Evolutionary conservation across 2,329 filamentous ascomycete genomes (phyloP).

Genomic region (Cladosporium sp.): DNA sequence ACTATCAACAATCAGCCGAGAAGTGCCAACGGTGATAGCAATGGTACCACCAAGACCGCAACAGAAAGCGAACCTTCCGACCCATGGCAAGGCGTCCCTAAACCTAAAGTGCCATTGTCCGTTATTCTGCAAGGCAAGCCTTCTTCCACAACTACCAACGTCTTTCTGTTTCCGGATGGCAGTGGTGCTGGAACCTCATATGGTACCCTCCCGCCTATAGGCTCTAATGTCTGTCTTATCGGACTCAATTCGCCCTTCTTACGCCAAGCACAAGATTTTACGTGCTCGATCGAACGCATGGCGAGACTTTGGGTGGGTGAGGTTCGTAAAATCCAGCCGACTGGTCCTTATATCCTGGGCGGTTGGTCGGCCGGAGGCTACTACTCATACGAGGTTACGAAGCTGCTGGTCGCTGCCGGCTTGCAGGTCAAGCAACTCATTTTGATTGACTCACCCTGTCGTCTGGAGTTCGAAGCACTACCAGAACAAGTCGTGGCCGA

Average conservation of each 20-base stretch:
- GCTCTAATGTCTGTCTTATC: constrained; percentile 46
- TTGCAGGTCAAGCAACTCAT: constrained; percentile 49
- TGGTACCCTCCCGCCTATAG: constrained; percentile 54
- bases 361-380: constrained; percentile 55
- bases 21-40: not conserved
- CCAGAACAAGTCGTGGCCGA: constrained; percentile 61
- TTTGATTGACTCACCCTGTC: constrained; percentile 51
- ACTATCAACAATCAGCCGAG: not conserved
- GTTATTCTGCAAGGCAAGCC: constrained; percentile 55
- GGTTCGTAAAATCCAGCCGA: constrained; percentile 65
- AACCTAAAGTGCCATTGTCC: constrained; percentile 37
- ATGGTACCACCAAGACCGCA: not conserved
- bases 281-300: constrained; percentile 62
- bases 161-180: constrained; percentile 50
- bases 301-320: constrained; percentile 62
- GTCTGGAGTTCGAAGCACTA: constrained; percentile 47
- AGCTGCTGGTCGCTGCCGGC: constrained; percentile 44
- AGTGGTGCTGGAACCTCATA: constrained; percentile 65
- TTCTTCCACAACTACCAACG: constrained; percentile 51
- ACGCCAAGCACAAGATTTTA: constrained; percentile 63
- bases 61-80: constrained; percentile 19
- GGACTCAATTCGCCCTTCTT: constrained; percentile 67
- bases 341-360: constrained; percentile 55
- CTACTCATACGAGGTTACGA: constrained; percentile 49
- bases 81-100: constrained; percentile 29